Percentiles rank a stretch among this genome's conserved stretches.
These are phyloP conservation scores for Saccharomycopsis javanensis DNA, from an alignment of 805 yeast species.

Conservation along the genomic window DNA sequence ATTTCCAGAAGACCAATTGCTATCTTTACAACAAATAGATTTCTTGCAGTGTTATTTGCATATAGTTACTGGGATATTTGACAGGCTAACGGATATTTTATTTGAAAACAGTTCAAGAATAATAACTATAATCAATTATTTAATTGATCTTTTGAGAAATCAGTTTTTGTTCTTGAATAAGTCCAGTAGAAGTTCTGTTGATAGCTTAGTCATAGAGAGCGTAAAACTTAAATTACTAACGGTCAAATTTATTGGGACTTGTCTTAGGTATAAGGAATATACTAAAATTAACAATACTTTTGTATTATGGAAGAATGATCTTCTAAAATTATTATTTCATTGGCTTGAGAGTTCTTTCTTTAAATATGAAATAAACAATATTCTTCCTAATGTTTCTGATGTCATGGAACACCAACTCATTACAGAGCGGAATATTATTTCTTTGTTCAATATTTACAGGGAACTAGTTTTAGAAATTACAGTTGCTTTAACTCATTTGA, in stretches of 20 bases:
- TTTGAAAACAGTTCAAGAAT: constrained; percentile 2
- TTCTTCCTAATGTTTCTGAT: neutral
- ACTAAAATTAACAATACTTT: constrained; percentile 4
- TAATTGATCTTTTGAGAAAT: constrained; percentile 17
- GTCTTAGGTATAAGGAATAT: neutral
- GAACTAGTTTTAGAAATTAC: constrained; percentile 52
- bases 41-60: neutral
- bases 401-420: neutral
- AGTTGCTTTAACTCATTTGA: constrained; percentile 43
- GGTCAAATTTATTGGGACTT: neutral
- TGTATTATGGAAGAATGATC: constrained; percentile 24
- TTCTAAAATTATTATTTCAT: constrained; percentile 27
- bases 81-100: neutral
- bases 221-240: constrained; percentile 3
- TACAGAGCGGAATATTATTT: neutral
- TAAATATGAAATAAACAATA: constrained; percentile 13
- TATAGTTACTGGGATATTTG: neutral
- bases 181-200: neutral
- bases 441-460: neutral
- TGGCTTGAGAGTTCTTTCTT: constrained; percentile 29
- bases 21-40: constrained; percentile 25
- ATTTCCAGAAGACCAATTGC: constrained; percentile 24
- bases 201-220: neutral
- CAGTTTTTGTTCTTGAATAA: constrained; percentile 21
- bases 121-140: neutral